Conservation (phyloP, 805 yeast genomes). For the Ogataea sp. region DNA sequence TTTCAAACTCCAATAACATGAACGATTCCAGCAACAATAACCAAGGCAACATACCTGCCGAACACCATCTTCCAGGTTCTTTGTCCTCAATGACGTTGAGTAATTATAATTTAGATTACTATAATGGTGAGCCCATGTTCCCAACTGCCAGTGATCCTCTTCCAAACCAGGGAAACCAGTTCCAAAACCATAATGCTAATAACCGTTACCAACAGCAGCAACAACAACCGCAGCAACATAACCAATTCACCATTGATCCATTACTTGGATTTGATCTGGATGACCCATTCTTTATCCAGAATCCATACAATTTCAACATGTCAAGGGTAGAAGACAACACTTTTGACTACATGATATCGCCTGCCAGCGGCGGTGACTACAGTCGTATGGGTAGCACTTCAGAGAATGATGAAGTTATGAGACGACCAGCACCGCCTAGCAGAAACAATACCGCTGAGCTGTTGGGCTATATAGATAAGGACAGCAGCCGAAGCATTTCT, state of each 20-base stretch:
- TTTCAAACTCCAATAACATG: too few species aligned
- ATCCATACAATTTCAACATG: constrained; percentile 37
- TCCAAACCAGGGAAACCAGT: neutral
- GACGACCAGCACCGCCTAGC: neutral
- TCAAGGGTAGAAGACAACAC: constrained; percentile 8
- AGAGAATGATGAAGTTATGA: neutral
- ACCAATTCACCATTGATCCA: constrained; percentile 22
- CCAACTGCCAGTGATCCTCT: constrained; percentile 14
- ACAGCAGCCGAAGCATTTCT: neutral
- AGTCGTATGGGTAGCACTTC: neutral
- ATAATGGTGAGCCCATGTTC: constrained; percentile 14
- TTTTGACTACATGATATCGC: neutral
- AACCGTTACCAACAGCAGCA: neutral
- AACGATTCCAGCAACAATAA: constrained; percentile 1
- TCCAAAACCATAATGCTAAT: too few species aligned
- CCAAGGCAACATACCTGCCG: constrained; percentile 4
- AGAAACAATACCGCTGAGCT: neutral
- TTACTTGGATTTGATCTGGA: constrained; percentile 32
- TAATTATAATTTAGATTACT: constrained; percentile 16
- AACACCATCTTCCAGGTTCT: constrained; percentile 2
- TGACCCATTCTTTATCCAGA: constrained; percentile 47
- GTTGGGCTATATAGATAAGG: neutral
- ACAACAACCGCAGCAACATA: constrained; percentile 1
- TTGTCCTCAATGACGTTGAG: constrained; percentile 13
- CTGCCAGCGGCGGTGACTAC: neutral